Evolutionary conservation across 768 basidiomycete species (phyloP), one percentile per base, ranked within the genome.

Genomic region (Tubosaeta brunneosetosa): DNA sequence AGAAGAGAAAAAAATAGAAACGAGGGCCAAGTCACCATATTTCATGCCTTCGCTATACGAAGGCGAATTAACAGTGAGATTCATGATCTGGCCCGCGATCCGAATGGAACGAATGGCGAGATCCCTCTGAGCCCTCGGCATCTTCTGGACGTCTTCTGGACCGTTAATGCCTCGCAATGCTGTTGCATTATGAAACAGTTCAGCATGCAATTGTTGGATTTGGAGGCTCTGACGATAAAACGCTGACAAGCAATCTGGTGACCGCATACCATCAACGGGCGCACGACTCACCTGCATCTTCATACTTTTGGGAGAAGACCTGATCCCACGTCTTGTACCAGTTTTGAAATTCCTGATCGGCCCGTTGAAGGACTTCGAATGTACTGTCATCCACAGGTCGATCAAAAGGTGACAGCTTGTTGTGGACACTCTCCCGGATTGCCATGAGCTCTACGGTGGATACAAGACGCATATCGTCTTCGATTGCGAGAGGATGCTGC

Each of bases 401-500:
- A 58, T 94, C 90, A 40, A 82, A 80, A 16, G 88, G 86, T n/a
- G 85, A 82, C 40, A 97, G 72, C 16, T 84, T 80, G 65, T 94
- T 88, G 62, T 93, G 86, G 2, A 94, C 78, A 25, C 87, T 80
- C 62, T 95, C 94, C 54, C 94, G 83, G 56, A 95, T 82, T 29
- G 84, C 84, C 81, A 94, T 92, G 51, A 95, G 78, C 63, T 97
- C 93, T 26, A 97, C 92, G 2, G 91, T 94, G 3, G 94, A 94
- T 12, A 97, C 90, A 13, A 97, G 81, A 52, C 94, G 86, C 82
- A 92, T 93, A 62, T 97, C 94, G 58, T 95, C 93, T 62, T 91
- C 86, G 54, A 95, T 89, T 13, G 91, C 81, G 27, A 95, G 72
- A 34, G 94, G 94, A 66, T 97, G 94, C 57, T 85, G 83, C 22